Conservation (phyloP, 2,329 filamentous ascomycete genomes). For the Macroventuria anomochaeta region DNA sequence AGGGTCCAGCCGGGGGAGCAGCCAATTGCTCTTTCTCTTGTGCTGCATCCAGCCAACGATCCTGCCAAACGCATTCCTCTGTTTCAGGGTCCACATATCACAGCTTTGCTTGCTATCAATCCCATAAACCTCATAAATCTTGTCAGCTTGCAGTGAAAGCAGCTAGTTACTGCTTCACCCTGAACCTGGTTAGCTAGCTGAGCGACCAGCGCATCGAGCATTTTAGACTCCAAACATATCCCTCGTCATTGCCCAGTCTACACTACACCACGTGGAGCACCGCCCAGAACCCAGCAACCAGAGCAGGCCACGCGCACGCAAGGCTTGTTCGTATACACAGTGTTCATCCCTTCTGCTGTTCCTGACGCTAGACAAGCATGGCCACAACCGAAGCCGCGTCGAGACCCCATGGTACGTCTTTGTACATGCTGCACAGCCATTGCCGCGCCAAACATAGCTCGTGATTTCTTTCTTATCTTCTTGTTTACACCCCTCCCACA, state of each 20-base stretch:
- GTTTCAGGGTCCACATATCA: conserved; percentile 8
- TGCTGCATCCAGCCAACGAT: conserved; percentile 14
- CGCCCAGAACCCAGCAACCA: conserved; percentile 8
- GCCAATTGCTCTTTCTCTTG: conserved; percentile 12
- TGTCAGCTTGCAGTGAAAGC: background rate
- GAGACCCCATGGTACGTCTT: conserved; percentile 52
- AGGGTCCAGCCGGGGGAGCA: conserved; percentile 24
- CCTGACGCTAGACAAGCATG: conserved; percentile 40
- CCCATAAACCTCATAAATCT: background rate
- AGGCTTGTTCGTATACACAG: background rate
- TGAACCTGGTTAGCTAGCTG: background rate
- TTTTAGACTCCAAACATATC: conserved; percentile 10
- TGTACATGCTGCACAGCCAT: conserved; percentile 34
- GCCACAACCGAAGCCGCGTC: conserved; percentile 54
- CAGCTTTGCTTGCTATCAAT: background rate
- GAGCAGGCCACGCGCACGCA: conserved; percentile 12
- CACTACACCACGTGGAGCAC: conserved; percentile 27
- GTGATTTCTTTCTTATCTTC: conserved; percentile 2
- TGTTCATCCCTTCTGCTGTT: background rate
- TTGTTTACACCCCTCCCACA: conserved; percentile 1
- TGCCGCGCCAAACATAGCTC: conserved; percentile 19
- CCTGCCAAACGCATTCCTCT: conserved; percentile 17
- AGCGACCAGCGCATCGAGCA: conserved; percentile 9
- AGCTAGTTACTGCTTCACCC: background rate
- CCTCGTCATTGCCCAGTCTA: conserved; percentile 27